Conservation (phyloP, 495 filamentous ascomycete species). For the Trichoderma erinaceum region DNA sequence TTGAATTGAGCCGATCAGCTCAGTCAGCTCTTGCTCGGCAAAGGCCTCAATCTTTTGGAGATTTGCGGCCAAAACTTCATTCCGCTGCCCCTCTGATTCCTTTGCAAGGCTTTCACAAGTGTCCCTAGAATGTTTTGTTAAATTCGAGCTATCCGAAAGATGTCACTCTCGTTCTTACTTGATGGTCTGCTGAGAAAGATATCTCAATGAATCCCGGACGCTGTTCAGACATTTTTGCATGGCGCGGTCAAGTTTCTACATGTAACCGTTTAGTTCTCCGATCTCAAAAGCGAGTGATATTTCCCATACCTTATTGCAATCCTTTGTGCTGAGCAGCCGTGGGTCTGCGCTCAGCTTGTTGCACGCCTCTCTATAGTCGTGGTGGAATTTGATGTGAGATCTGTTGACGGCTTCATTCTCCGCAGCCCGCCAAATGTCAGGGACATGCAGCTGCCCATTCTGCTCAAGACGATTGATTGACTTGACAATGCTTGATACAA, state of each 20-base stretch:
- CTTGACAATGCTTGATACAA: constrained; percentile 4
- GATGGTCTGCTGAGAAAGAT: constrained; percentile 1
- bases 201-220: not conserved
- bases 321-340: not conserved
- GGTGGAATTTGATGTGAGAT: constrained; percentile 12
- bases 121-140: not conserved
- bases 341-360: not conserved
- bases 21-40: constrained; percentile 3
- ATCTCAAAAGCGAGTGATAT: not conserved
- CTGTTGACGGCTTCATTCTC: constrained; percentile 9
- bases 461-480: constrained; percentile 5
- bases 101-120: not conserved
- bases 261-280: not conserved
- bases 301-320: not conserved
- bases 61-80: not conserved
- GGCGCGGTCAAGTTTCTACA: not conserved
- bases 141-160: not conserved
- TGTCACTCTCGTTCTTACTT: not conserved
- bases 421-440: constrained; percentile 2
- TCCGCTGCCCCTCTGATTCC: not conserved
- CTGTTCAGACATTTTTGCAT: not conserved
- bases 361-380: constrained; percentile 11
- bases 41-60: constrained; percentile 9
- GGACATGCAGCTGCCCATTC: not conserved
- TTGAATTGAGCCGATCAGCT: constrained; percentile 5